Evolutionary conservation across 2,329 filamentous ascomycete genomes (phyloP).

Genomic region (Hymenotorrendiella dingleyae): DNA sequence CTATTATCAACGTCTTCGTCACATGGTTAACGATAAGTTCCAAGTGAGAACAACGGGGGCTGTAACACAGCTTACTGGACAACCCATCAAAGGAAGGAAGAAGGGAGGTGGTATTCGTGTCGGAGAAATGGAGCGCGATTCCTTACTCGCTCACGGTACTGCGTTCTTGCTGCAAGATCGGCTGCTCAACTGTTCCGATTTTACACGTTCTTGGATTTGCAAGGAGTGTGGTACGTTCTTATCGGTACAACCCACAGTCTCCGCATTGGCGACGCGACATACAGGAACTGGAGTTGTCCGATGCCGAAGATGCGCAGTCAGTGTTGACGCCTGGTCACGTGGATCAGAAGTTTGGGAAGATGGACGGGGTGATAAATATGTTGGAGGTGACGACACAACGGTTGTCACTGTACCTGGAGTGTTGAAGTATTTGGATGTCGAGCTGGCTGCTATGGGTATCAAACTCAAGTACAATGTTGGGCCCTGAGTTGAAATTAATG

Average conservation of each 20-base stretch:
- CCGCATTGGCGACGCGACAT: conserved; percentile 57
- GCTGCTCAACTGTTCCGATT: conserved; percentile 95
- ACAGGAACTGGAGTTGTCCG: conserved; percentile 64
- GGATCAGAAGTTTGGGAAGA: conserved; percentile 88
- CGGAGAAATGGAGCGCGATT: conserved; percentile 98
- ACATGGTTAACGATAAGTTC: conserved; percentile 99
- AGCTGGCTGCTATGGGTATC: conserved; percentile 93
- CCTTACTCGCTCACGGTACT: conserved; percentile 88
- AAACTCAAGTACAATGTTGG: conserved; percentile 85
- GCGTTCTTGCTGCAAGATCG: conserved; percentile 93
- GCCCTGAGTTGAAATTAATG: conserved; percentile 5
- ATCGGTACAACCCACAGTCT: conserved; percentile 75
- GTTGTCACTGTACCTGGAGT: conserved; percentile 90
- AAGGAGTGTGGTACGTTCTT: conserved; percentile 85
- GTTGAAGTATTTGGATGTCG: conserved; percentile 87
- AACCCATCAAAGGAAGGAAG: conserved; percentile 94
- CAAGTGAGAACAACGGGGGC: conserved; percentile 95
- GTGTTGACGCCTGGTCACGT: conserved; percentile 33
- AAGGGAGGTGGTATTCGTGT: conserved; percentile 98
- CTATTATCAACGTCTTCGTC: conserved; percentile 94
- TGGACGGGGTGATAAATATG: conserved; percentile 74
- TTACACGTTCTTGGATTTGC: conserved; percentile 84
- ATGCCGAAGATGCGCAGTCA: conserved; percentile 67
- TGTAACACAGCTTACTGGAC: conserved; percentile 82
- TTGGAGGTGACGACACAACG: conserved; percentile 85